A percentile compares a stretch with the other conserved stretches of the same genome.
Evolutionary conservation across 768 basidiomycete genomes (phyloP).

Genomic region (Candolleomyces efflorescens): DNA sequence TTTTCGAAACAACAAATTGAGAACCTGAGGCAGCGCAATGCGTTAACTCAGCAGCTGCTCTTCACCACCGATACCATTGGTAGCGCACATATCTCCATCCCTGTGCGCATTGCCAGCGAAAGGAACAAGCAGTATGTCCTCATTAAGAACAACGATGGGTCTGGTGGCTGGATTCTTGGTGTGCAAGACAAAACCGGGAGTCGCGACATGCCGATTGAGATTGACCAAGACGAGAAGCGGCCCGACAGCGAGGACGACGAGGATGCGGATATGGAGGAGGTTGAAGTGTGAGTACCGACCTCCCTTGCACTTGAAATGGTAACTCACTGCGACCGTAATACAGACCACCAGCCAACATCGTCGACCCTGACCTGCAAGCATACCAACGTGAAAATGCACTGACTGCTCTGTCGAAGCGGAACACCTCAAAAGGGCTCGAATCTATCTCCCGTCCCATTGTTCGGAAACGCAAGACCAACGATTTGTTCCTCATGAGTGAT

Average conservation of each 20-base stretch:
- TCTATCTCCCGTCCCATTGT: constrained; percentile 14
- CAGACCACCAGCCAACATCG: constrained; percentile 30
- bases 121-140: constrained; percentile 93
- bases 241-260: constrained; percentile 53
- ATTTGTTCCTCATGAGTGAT: constrained; percentile 43
- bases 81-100: constrained; percentile 84
- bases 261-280: constrained; percentile 76
- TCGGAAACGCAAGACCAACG: constrained; percentile 32
- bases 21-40: constrained; percentile 83
- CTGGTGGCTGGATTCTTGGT: constrained; percentile 93
- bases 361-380: constrained; percentile 62
- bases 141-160: constrained; percentile 82
- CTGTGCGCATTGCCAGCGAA: constrained; percentile 92
- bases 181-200: constrained; percentile 82
- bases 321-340: background rate
- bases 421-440: constrained; percentile 33
- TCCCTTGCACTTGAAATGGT: background rate
- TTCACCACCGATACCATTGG: constrained; percentile 91
- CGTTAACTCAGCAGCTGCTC: constrained; percentile 89
- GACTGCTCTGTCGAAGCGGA: constrained; percentile 49
- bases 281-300: constrained; percentile 51
- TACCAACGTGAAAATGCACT: constrained; percentile 61
- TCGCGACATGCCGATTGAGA: constrained; percentile 76
- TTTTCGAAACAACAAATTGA: constrained; percentile 96
- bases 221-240: constrained; percentile 59